Percentiles rank a stretch among this genome's conserved stretches.
Evolutionary conservation across 345 rosid genomes (phyloP).

Genomic region (Gossypium bickii): DNA sequence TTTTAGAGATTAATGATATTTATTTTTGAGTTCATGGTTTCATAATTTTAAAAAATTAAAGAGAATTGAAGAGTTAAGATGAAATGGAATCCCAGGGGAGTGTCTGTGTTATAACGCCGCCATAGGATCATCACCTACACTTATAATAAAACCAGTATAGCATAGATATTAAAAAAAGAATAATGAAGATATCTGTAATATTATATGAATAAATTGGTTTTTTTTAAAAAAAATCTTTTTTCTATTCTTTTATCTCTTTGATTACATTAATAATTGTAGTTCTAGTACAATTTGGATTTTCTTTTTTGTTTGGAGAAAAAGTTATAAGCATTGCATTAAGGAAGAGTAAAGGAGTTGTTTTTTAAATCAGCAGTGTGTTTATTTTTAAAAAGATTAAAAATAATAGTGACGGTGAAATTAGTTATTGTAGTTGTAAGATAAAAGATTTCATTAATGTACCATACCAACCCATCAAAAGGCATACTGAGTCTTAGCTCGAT

Average conservation of each 20-base stretch:
- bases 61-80: slow-evolving; percentile 1
- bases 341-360: too few relatives aligned
- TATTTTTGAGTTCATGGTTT: slow-evolving; percentile 1
- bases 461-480: too few relatives aligned
- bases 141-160: too few relatives aligned
- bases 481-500: too few relatives aligned
- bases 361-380: rapidly evolving
- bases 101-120: neutral
- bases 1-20: neutral
- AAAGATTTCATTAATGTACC: too few relatives aligned
- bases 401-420: too few relatives aligned
- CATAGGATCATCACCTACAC: slow-evolving; percentile 4
- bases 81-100: neutral
- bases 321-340: neutral
- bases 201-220: neutral
- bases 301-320: neutral
- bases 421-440: too few relatives aligned
- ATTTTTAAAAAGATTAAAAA: too few relatives aligned
- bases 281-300: slow-evolving; percentile 1
- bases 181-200: too few relatives aligned
- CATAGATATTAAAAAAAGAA: too few relatives aligned
- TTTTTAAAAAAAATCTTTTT: neutral
- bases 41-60: neutral
- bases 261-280: neutral
- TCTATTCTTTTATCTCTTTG: neutral